phyloP scores from a whole-genome alignment of 371 early-diverging fungal genomes.

The Mortierella sp. region DNA sequence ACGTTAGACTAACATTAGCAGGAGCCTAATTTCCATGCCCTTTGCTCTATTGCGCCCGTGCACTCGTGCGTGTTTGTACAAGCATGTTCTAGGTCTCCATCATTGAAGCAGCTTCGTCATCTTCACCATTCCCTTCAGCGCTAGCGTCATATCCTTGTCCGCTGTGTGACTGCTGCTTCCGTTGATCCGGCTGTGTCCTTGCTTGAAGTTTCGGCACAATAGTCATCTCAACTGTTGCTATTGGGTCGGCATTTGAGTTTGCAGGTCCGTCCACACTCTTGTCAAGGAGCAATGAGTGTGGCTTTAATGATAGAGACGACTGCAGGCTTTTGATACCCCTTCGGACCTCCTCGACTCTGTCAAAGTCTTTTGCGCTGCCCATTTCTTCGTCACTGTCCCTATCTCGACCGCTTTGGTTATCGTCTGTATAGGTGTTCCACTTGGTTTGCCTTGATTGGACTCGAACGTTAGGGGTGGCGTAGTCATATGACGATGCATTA shows the following conservation, averaged over 20 bases:
- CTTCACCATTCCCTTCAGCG: not conserved
- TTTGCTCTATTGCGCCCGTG: no score
- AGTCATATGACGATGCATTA: not conserved
- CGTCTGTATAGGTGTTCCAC: not conserved
- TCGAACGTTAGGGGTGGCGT: not conserved
- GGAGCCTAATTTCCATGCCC: no score
- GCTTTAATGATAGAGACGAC: conserved; percentile 11
- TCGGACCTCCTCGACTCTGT: conserved; percentile 22
- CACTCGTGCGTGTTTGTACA: no score
- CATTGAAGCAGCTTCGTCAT: conserved; percentile 11
- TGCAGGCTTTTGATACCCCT: conserved; percentile 25
- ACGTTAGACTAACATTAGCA: no score
- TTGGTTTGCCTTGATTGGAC: not conserved
- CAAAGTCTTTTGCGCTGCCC: conserved; percentile 2
- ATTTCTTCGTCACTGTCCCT: not conserved
- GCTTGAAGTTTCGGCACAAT: conserved; percentile 9
- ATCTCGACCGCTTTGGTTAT: not conserved
- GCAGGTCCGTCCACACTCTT: not conserved
- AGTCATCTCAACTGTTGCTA: conserved; percentile 4
- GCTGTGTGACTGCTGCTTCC: not conserved
- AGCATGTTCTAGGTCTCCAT: conserved; percentile 23
- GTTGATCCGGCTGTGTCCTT: not conserved
- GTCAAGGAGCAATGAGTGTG: no score
- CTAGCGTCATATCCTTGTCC: not conserved
- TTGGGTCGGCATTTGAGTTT: conserved; percentile 9